Evolutionary conservation across 805 yeast species (phyloP).

Genomic region (Schwanniomyces yamadae): DNA sequence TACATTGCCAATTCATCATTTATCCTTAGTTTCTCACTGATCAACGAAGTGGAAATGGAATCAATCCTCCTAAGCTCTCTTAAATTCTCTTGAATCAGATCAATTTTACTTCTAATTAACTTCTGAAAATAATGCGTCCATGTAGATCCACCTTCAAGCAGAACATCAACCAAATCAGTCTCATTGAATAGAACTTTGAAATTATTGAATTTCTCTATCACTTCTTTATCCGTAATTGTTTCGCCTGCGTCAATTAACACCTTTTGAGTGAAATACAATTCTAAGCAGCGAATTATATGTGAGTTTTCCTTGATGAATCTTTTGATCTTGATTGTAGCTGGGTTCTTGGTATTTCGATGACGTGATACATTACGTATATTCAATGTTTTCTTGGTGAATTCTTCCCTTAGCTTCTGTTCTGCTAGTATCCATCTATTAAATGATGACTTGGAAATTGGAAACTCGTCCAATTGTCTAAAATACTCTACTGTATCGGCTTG

Average conservation of each 20-base stretch:
- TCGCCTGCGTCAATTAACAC: conserved; percentile 7
- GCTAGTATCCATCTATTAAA: conserved; percentile 18
- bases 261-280: conserved; percentile 9
- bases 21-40: conserved; percentile 13
- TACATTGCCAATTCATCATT: conserved; percentile 9
- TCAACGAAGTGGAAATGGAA: conserved; percentile 8
- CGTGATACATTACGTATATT: conserved; percentile 5
- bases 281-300: conserved; percentile 10
- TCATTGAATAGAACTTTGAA: conserved; percentile 2
- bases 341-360: conserved; percentile 5
- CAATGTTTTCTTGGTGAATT: conserved; percentile 6
- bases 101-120: conserved; percentile 10
- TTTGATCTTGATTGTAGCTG: conserved; percentile 5
- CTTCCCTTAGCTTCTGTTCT: conserved; percentile 10
- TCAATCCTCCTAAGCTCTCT: conserved; percentile 12
- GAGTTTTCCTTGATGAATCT: conserved; percentile 7
- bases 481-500: conserved; percentile 17
- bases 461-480: conserved; percentile 10
- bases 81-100: conserved; percentile 8
- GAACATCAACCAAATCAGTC: not conserved
- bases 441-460: conserved; percentile 15
- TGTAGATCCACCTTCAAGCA: not conserved
- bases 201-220: conserved; percentile 7
- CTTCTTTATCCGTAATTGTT: conserved; percentile 6
- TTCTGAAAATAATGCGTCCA: conserved; percentile 7